A percentile compares a stretch with the other conserved stretches of the same genome.
Evolutionary conservation across 306 rosid genomes (phyloP).

Genomic region (Dryas drummondii): DNA sequence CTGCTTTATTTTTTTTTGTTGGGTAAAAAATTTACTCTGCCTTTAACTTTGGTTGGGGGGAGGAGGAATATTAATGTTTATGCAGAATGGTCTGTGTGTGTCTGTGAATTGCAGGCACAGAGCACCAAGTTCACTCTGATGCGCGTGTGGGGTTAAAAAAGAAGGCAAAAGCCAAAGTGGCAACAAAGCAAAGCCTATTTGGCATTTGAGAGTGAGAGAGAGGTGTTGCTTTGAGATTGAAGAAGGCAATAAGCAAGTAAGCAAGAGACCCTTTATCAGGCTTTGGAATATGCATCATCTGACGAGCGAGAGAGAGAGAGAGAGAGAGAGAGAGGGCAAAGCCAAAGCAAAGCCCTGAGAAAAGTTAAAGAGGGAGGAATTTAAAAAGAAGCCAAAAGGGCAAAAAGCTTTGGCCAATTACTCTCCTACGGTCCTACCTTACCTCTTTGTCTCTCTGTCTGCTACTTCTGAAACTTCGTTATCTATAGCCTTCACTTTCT

Average conservation of each 20-base stretch:
- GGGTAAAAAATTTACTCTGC: neutral
- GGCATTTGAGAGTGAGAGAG: neutral
- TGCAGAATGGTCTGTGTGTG: no score
- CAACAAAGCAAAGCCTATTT: neutral
- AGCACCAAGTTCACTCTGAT: slow-evolving; percentile 23
- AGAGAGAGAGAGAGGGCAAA: slow-evolving; percentile 31
- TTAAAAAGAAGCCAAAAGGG: slow-evolving; percentile 28
- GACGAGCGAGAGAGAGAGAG: neutral
- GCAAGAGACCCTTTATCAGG: slow-evolving; percentile 7
- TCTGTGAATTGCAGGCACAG: slow-evolving; percentile 15
- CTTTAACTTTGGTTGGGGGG: neutral
- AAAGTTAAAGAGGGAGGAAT: slow-evolving; percentile 31
- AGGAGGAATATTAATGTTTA: no score
- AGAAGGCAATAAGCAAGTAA: neutral
- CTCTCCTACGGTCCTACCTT: slow-evolving; percentile 22
- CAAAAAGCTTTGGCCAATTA: slow-evolving; percentile 19
- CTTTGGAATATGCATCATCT: slow-evolving; percentile 35
- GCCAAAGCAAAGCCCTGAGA: slow-evolving; percentile 19
- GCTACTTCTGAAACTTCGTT: slow-evolving; percentile 42
- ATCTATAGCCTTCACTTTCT: slow-evolving; percentile 21
- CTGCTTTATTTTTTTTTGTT: no score
- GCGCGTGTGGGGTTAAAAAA: slow-evolving; percentile 36
- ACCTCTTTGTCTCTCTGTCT: slow-evolving; percentile 65
- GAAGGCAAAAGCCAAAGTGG: neutral
- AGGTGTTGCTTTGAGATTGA: slow-evolving; percentile 15